phyloP scores from a whole-genome alignment of 306 rosid species.

The Malus fusca region DNA sequence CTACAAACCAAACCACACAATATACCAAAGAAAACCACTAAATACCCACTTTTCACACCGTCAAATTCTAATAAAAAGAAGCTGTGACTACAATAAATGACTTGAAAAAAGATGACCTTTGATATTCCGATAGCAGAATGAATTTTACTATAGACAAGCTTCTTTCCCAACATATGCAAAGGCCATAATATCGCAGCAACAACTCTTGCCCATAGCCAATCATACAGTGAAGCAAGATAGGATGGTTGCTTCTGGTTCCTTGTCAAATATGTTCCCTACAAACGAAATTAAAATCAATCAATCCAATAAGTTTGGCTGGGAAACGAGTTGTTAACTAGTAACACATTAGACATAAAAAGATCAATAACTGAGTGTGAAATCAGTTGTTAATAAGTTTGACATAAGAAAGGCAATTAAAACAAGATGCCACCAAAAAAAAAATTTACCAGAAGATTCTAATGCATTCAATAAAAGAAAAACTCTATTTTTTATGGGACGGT shows the following conservation, averaged over 20 bases:
- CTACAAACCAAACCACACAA: not conserved
- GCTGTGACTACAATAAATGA: not conserved
- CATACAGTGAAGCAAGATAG: conserved; percentile 42
- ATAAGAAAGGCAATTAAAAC: not conserved
- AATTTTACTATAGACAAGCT: conserved; percentile 65
- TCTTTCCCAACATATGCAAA: conserved; percentile 69
- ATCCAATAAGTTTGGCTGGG: conserved; percentile 5
- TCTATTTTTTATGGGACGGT: too few relatives aligned
- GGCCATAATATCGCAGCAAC: conserved; percentile 64
- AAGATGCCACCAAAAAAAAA: not conserved
- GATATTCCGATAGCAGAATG: conserved; percentile 69
- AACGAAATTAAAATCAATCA: conserved; percentile 15
- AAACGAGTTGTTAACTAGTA: not conserved
- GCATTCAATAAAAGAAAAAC: not conserved
- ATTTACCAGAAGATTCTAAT: not conserved
- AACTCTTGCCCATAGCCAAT: conserved; percentile 80
- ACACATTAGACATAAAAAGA: not conserved
- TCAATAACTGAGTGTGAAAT: not conserved
- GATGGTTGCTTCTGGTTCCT: conserved; percentile 54
- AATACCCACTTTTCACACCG: not conserved
- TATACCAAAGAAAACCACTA: not conserved
- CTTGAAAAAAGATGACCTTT: conserved; percentile 27
- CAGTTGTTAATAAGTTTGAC: not conserved
- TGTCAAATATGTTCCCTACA: conserved; percentile 69
- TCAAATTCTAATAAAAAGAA: not conserved